Evolutionary conservation across 441 rosid genomes (phyloP), one percentile per base, ranked within the genome.

Genomic region (Pelargonium australe): DNA sequence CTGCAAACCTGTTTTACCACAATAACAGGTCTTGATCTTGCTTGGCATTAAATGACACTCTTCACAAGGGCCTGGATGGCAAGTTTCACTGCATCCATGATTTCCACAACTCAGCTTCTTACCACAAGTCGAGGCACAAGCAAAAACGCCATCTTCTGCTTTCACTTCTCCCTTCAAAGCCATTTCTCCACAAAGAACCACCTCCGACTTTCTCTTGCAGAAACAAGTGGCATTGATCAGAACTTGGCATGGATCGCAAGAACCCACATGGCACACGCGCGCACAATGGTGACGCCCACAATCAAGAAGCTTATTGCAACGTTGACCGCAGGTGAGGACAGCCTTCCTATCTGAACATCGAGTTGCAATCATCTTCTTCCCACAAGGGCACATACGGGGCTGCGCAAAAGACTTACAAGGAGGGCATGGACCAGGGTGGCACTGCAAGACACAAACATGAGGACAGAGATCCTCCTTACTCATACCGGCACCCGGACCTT

Each of bases 341-440:
- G 96, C 83, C 70, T 72, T 87, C 61, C 91, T 83, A 75, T 95
- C 99, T 2, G 91, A 86, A 77, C 99, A 95, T 82, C 98, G 84
- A n/a, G 90, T 88, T 16, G 96, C 84, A 73, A 88, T 78, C 65
- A 75, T 76, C 79, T 91, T 87, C 81, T 92, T 95, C 71, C 96
- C 96, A 80, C 98, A 95, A 68, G 97, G 98, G 68, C 99, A 95
- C 58, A 75, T 63, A 34, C 84, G 80, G 1, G 96, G 87, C n/a
- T 92, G 98, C 64, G 98, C 95, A 83, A 95, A 95, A 13, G 92
- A 89, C 82, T 89, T 95, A 74, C 96, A 92, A 37, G 99, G 96
- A 79, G 99, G 98, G 80, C 99, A 95, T 23, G 99, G 99, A 58
- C 98, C 99, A 28, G 96, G 99, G 66, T 95, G 99, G 74, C 98